These are phyloP conservation scores for Alectoria sarmentosa DNA, from an alignment of 495 filamentous ascomycete species.

Conservation along the genomic window DNA sequence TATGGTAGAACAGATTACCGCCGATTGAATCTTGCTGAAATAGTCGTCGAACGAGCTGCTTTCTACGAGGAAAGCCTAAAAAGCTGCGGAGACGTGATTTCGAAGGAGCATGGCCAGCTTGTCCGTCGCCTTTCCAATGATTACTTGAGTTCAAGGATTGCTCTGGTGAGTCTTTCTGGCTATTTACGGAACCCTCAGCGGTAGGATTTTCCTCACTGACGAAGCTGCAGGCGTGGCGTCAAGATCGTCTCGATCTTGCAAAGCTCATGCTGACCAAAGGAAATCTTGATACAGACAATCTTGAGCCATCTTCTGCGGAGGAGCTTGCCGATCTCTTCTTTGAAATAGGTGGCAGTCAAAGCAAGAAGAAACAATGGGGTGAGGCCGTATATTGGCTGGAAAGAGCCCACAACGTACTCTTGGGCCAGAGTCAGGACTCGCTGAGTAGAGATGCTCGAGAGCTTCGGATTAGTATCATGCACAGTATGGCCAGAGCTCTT, in stretches of 20 bases:
- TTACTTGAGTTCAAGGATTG: constrained; percentile 64
- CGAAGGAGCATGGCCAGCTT: constrained; percentile 24
- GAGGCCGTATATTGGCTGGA: constrained; percentile 68
- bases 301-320: constrained; percentile 50
- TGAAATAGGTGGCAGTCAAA: constrained; percentile 59
- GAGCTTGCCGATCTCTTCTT: constrained; percentile 64
- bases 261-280: constrained; percentile 67
- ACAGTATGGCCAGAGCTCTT: constrained; percentile 48
- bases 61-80: constrained; percentile 52
- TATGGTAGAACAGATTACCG: constrained; percentile 37
- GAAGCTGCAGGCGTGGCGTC: constrained; percentile 56
- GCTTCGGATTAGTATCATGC: constrained; percentile 57
- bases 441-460: constrained; percentile 55
- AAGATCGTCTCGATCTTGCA: constrained; percentile 63
- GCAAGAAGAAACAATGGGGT: constrained; percentile 42
- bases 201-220: constrained; percentile 16
- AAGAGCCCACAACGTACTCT: constrained; percentile 54
- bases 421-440: constrained; percentile 45
- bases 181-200: not conserved
- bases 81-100: constrained; percentile 29
- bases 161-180: constrained; percentile 46
- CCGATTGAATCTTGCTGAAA: constrained; percentile 49
- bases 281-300: constrained; percentile 31
- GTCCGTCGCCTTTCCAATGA: constrained; percentile 45
- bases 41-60: constrained; percentile 56